Evolutionary conservation across 208 protist genomes (phyloP).

Genomic region (Trypanosoma lewisi): DNA sequence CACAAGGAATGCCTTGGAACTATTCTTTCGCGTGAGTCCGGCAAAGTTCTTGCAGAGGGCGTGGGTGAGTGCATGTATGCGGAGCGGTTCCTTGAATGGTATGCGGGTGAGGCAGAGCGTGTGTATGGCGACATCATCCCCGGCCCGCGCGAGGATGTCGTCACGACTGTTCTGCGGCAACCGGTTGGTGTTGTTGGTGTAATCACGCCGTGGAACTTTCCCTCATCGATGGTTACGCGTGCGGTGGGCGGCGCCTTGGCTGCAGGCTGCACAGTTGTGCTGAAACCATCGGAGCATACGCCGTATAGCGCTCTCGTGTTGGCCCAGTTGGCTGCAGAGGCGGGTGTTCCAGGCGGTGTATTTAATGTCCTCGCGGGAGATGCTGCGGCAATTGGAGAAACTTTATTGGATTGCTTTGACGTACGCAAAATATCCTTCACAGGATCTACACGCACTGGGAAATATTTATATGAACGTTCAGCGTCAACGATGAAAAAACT

Average conservation of each 20-base stretch:
- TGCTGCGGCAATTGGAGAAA: conserved; percentile 48
- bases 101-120: conserved; percentile 81
- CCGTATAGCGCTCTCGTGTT: conserved; percentile 76
- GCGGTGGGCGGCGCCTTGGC: conserved; percentile 84
- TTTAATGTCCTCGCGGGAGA: conserved; percentile 86
- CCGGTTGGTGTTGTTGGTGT: conserved; percentile 84
- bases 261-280: conserved; percentile 86
- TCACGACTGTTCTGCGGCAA: conserved; percentile 69
- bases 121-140: conserved; percentile 79
- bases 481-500: conserved; percentile 78
- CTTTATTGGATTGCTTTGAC: conserved; percentile 58
- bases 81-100: conserved; percentile 75
- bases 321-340: conserved; percentile 65
- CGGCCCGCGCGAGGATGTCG: conserved; percentile 41
- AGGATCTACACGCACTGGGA: conserved; percentile 77
- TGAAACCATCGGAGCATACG: conserved; percentile 87
- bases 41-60: conserved; percentile 77
- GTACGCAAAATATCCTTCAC: conserved; percentile 90
- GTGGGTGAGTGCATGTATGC: conserved; percentile 70
- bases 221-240: conserved; percentile 80
- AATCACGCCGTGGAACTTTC: conserved; percentile 94
- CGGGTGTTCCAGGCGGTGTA: conserved; percentile 72
- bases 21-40: conserved; percentile 78
- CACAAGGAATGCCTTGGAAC: conserved; percentile 43
- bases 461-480: conserved; percentile 50